A percentile compares a stretch with the other conserved stretches of the same genome.
phyloP scores from a whole-genome alignment of 148 eudicot genomes.

The Silene uniflora region DNA sequence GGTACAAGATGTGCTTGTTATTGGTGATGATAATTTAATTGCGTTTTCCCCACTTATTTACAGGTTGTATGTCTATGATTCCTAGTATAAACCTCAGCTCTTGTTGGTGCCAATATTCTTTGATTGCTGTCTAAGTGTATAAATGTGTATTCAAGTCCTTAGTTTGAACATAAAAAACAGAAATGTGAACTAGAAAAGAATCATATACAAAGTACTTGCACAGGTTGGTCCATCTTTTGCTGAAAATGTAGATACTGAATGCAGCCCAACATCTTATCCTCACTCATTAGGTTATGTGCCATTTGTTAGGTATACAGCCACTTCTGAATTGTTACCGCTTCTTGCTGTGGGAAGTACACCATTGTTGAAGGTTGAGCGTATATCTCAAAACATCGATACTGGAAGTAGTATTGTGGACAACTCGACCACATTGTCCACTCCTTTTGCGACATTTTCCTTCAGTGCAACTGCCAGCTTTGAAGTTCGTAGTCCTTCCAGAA shows the following conservation, averaged over 20 bases:
- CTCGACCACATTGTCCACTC: slow-evolving; percentile 54
- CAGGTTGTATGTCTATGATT: not conserved
- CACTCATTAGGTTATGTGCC: slow-evolving; percentile 6
- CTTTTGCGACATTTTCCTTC: slow-evolving; percentile 73
- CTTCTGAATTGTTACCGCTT: slow-evolving; percentile 89
- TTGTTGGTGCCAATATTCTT: not conserved
- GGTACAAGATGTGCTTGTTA: not conserved
- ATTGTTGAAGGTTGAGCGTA: slow-evolving; percentile 66
- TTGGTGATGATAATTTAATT: slow-evolving; percentile 1
- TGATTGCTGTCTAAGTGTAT: not conserved
- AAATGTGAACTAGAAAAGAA: not conserved
- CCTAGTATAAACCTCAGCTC: not conserved
- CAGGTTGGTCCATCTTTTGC: not conserved
- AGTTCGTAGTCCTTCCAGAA: slow-evolving; percentile 75
- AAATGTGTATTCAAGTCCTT: not conserved
- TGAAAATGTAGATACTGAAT: slow-evolving; percentile 3
- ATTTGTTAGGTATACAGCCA: slow-evolving; percentile 78
- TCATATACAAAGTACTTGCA: no score
- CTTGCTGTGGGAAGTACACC: slow-evolving; percentile 66
- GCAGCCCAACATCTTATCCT: not conserved
- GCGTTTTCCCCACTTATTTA: not conserved
- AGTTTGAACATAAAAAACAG: not conserved
- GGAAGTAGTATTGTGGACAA: slow-evolving; percentile 64
- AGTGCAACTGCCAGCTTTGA: slow-evolving; percentile 85
- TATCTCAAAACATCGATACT: slow-evolving; percentile 59